Evolutionary conservation across 2,329 filamentous ascomycete genomes (phyloP), one percentile per base, ranked within the genome.

Genomic region (Paraconiothyrium sp.): DNA sequence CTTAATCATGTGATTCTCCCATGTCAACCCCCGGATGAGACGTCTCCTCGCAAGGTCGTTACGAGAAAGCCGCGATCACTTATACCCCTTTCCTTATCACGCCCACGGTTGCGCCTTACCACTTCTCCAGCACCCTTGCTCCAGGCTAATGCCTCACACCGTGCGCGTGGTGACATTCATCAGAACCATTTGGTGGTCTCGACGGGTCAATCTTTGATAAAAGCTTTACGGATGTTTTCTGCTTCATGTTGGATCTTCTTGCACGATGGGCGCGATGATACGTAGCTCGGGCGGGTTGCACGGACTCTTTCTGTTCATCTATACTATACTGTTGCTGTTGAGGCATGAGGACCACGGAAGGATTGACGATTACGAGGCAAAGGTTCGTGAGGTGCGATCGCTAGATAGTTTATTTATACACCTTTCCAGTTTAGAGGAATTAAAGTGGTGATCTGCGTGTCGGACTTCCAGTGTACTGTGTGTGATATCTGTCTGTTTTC

Each of bases 1-100:
- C 73, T 56, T 76, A 76, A 67, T 57, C 34, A 24, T 43, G 24
- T 48, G 4, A 22, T 43, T 32, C 22, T 35, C 35, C 16, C 14
- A 43, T 20, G 37, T 43, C 35, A 43, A 24, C 14, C 37, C 34
- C 50, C 43, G 13, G 37, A 43, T n/a, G 37, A 30, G 50, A 47
- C 39, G 35, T 46, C 16, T 54, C 39, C 37, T 16, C 30, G 39
- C 30, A 61, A 34, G 47, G 46, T 46, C 43, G 16, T 37, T 39
- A 59, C 54, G 43, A 59, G 27, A 51, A 57, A 52, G 46, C 54
- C 58, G 51, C 57, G 54, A 58, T 58, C 44, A 52, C 52, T 58
- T 66, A 61, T 62, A 61, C 60, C 63, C 58, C 61, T 50, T 56
- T 47, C 57, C 48, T 54, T 60, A 47, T 39, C 51, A 47, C 24